These are phyloP conservation scores for Alternaria triticina DNA, from an alignment of 2,329 filamentous ascomycete species.

Conservation along the genomic window DNA sequence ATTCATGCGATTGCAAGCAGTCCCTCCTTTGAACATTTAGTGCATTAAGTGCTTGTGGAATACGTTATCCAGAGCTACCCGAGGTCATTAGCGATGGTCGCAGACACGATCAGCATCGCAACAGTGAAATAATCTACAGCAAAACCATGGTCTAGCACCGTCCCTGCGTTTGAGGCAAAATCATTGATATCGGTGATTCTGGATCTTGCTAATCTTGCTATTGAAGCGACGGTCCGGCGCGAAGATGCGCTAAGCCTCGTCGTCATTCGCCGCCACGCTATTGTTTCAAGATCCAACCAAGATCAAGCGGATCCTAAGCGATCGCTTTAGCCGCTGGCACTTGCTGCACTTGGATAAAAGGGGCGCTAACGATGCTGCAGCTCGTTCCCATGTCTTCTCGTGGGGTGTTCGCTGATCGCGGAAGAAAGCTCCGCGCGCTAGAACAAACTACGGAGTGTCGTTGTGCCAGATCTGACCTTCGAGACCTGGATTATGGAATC, in stretches of 20 bases:
- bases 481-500: neutral
- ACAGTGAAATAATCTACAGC: neutral
- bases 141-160: neutral
- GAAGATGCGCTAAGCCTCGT: constrained; percentile 3
- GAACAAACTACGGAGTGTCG: neutral
- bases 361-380: neutral
- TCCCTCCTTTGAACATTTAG: neutral
- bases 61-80: neutral
- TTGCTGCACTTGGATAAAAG: constrained; percentile 3
- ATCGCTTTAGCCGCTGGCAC: constrained; percentile 8
- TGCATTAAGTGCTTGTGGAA: neutral
- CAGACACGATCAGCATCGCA: neutral
- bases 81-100: neutral
- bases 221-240: constrained; percentile 4
- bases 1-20: neutral
- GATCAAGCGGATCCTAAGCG: constrained; percentile 1
- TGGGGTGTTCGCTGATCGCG: constrained; percentile 1
- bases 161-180: neutral
- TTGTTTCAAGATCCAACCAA: constrained; percentile 11
- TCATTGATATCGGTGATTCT: neutral
- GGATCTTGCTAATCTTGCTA: neutral
- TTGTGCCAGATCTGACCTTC: neutral
- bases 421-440: neutral
- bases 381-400: neutral
- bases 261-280: neutral